These are phyloP conservation scores for Silene coronaria DNA, from an alignment of 179 eudicot species.

Conservation along the genomic window DNA sequence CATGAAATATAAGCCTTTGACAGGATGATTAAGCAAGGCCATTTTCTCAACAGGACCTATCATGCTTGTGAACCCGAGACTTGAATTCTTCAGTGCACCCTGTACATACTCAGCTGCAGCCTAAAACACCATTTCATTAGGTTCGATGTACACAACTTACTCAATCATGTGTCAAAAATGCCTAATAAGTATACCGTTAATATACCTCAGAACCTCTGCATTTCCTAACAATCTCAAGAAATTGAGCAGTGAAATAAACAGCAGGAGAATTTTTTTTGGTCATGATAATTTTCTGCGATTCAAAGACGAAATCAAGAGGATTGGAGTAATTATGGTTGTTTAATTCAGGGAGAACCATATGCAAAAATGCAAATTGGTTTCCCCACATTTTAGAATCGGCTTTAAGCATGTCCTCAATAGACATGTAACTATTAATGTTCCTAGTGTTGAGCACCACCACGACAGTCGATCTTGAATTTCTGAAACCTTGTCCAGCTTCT, in stretches of 20 bases:
- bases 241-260: slow-evolving; percentile 51
- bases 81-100: slow-evolving; percentile 50
- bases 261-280: slow-evolving; percentile 50
- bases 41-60: slow-evolving; percentile 65
- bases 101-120: slow-evolving; percentile 47
- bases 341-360: slow-evolving; percentile 45
- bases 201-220: slow-evolving; percentile 69
- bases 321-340: slow-evolving; percentile 4
- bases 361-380: slow-evolving; percentile 68
- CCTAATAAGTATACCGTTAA: neutral
- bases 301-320: slow-evolving; percentile 42
- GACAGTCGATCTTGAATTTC: slow-evolving; percentile 45
- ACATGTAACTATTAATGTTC: slow-evolving; percentile 43
- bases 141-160: neutral
- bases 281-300: slow-evolving; percentile 42
- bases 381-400: slow-evolving; percentile 49
- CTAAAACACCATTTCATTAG: slow-evolving; percentile 29
- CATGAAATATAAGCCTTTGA: slow-evolving; percentile 61
- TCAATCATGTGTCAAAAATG: too few species aligned
- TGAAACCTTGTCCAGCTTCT: slow-evolving; percentile 23
- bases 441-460: slow-evolving; percentile 78
- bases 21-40: slow-evolving; percentile 48
- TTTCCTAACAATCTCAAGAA: slow-evolving; percentile 49
- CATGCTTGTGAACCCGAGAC: slow-evolving; percentile 56
- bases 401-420: slow-evolving; percentile 55